These are phyloP conservation scores for Pyrenochaeta sp. DNA, from an alignment of 2,329 filamentous ascomycete genomes.

Conservation along the genomic window DNA sequence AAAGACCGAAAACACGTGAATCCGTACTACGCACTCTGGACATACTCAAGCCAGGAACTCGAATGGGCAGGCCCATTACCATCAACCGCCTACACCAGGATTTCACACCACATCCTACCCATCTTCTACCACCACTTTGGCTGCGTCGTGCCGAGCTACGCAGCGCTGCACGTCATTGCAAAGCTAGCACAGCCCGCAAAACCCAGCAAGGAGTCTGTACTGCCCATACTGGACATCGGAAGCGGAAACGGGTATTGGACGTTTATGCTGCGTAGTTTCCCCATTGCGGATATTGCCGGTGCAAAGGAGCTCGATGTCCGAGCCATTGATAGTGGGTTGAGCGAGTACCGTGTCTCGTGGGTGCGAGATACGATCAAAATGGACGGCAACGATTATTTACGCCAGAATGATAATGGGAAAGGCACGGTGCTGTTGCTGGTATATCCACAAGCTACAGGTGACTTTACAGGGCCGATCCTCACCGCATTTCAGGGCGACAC, in stretches of 20 bases:
- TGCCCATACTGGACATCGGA: constrained; percentile 71
- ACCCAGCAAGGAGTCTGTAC: constrained; percentile 47
- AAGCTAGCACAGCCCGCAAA: constrained; percentile 55
- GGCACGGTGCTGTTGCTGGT: constrained; percentile 73
- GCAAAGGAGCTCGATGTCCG: constrained; percentile 65
- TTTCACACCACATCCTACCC: constrained; percentile 73
- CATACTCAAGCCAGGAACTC: constrained; percentile 69
- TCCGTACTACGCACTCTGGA: constrained; percentile 74
- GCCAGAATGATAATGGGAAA: constrained; percentile 52
- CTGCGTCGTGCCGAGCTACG: constrained; percentile 74
- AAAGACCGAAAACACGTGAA: constrained; percentile 63
- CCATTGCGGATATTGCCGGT: constrained; percentile 64
- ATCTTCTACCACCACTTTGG: constrained; percentile 83
- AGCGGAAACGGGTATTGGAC: constrained; percentile 81
- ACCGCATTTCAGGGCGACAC: constrained; percentile 69
- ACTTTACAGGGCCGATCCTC: constrained; percentile 71
- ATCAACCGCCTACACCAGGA: constrained; percentile 61
- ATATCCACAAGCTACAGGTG: constrained; percentile 74
- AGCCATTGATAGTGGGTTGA: constrained; percentile 73
- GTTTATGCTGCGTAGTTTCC: constrained; percentile 74
- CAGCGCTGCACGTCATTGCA: constrained; percentile 68
- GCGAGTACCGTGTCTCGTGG: constrained; percentile 74
- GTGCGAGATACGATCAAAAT: constrained; percentile 69
- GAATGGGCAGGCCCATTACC: constrained; percentile 71
- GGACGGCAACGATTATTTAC: constrained; percentile 69